phyloP scores from a whole-genome alignment of 2,329 filamentous ascomycete genomes.

The Calonectria hawksworthii region DNA sequence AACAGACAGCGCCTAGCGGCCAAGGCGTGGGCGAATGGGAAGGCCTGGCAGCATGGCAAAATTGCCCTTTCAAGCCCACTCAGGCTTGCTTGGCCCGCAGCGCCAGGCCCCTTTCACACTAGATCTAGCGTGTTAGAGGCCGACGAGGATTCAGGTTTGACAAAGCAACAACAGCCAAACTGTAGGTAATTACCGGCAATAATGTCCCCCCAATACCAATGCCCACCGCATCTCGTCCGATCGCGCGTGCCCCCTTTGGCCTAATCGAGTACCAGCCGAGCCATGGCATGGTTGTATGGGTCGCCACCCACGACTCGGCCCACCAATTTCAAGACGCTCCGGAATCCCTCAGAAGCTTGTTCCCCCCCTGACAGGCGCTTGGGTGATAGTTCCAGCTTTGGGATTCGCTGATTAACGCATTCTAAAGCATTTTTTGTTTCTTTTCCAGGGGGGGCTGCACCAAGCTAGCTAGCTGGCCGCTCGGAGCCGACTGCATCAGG shows the following conservation, averaged over 20 bases:
- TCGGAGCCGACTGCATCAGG: slow-evolving; percentile 1
- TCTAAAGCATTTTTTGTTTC: not conserved
- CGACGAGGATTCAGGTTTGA: slow-evolving; percentile 16
- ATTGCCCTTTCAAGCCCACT: not conserved
- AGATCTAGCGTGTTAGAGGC: not conserved
- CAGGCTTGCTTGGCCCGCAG: not conserved
- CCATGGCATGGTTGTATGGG: not conserved
- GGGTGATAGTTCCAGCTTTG: not conserved
- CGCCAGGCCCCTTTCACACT: not conserved
- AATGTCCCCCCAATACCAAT: not conserved
- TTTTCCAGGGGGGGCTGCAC: not conserved
- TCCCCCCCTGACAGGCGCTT: slow-evolving; percentile 10
- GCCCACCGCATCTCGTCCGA: slow-evolving; percentile 14
- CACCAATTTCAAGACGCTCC: no score
- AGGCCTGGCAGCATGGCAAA: not conserved
- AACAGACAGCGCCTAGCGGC: not conserved
- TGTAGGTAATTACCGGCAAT: slow-evolving; percentile 25
- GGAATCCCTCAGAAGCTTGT: no score
- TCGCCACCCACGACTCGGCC: not conserved
- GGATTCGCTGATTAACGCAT: slow-evolving; percentile 12
- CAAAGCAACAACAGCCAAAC: not conserved
- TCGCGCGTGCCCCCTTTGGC: not conserved
- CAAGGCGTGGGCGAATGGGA: not conserved
- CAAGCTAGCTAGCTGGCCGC: not conserved
- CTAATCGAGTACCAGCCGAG: slow-evolving; percentile 25